Conservation (phyloP, 176 grass and related monocot genomes). For the Oryza coarctata region DNA sequence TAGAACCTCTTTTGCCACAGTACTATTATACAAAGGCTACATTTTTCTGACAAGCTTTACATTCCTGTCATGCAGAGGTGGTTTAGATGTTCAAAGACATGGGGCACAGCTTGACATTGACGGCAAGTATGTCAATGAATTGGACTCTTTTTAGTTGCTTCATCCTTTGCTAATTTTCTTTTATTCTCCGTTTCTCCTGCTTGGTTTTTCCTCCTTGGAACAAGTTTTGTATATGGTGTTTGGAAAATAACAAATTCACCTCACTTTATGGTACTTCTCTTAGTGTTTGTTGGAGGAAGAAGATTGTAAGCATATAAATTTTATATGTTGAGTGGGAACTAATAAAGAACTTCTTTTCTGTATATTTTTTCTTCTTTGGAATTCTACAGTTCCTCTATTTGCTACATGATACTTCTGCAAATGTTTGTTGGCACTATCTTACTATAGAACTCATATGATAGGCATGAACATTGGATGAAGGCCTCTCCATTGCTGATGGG, state of each 20-base stretch:
- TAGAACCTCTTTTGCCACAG: background rate
- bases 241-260: background rate
- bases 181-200: background rate
- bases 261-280: background rate
- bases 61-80: conserved; percentile 53
- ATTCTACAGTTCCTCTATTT: conserved; percentile 1
- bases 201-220: background rate
- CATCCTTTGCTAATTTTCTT: conserved; percentile 16
- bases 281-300: conserved; percentile 4
- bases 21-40: background rate
- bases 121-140: conserved; percentile 67
- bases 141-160: background rate
- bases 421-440: conserved; percentile 32
- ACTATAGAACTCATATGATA: conserved; percentile 38
- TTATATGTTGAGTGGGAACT: background rate
- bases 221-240: background rate
- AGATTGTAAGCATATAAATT: conserved; percentile 6
- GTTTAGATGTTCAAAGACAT: conserved; percentile 56
- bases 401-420: conserved; percentile 3
- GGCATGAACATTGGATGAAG: conserved; percentile 75
- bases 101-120: conserved; percentile 61
- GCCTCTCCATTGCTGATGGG: conserved; percentile 86
- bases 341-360: background rate
- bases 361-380: no score
- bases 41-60: background rate